Evolutionary conservation across 208 protist species (phyloP), one percentile per base, ranked within the genome.

Genomic region (Paratrypanosoma confusum): DNA sequence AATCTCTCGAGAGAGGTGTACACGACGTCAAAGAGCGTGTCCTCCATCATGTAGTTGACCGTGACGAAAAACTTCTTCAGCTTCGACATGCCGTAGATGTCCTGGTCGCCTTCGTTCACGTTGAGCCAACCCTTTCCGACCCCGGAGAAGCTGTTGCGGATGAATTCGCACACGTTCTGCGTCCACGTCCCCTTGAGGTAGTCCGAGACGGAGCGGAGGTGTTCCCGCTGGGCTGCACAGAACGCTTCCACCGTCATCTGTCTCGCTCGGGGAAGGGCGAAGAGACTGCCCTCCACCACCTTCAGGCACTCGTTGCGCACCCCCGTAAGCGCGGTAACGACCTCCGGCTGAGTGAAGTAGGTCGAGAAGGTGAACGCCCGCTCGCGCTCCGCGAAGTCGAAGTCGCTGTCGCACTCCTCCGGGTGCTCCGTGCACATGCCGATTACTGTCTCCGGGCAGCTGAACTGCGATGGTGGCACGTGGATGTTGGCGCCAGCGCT

Each of bases 81-180:
- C 68, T 98, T 98, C 27, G 81, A 95, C 50, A 97, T 89, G 29
- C 96, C 95, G 71, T 98, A 98, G 23, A 97, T 93, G 34, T 96
- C 86, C 47, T 92, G 71, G 50, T 88, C 91, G 20, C 60, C 75
- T 56, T 98, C 96, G 25, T 81, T 57, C 36, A 98, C 67, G 65
- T 98, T 98, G 33, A 98, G 77, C 95, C 96, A 98, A n/a, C 96
- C 96, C 58, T 98, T 98, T 20, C 93, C 95, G 3, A 96, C 77
- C n/a, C 83, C 81, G 43, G 72, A 56, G 36, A 98, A 89, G 59
- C 80, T 84, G 16, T 63, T 48, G 21, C 60, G 57, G 57, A 98
- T 91, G 27, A 78, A 71, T 16, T 75, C 73, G 49, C 92, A 90
- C 20, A 97, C 79, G 39, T 72, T 81, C 42, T 83, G 56, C 29